Conservation (phyloP, 1,284 basidiomycete species). For the Chalciporus sp. region DNA sequence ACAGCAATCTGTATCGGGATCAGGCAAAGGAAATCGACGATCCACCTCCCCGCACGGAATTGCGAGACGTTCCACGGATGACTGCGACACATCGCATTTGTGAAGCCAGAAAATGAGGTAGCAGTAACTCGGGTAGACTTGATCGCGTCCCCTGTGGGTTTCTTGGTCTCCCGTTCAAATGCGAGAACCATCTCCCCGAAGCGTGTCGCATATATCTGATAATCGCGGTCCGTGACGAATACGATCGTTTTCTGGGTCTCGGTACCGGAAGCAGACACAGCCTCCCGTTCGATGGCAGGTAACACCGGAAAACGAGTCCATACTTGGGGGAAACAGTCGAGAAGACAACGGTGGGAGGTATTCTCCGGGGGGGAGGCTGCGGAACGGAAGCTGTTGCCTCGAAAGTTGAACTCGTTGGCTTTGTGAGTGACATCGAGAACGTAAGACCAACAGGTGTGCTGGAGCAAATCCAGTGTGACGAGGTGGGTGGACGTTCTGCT, state of each 20-base stretch:
- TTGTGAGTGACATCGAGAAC: slow-evolving; percentile 54
- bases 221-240: slow-evolving; percentile 46
- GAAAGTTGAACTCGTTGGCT: slow-evolving; percentile 56
- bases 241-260: slow-evolving; percentile 37
- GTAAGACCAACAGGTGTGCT: slow-evolving; percentile 23
- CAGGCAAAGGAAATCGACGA: slow-evolving; percentile 60
- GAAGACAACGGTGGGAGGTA: slow-evolving; percentile 47
- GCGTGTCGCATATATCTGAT: slow-evolving; percentile 40
- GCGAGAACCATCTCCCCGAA: slow-evolving; percentile 46
- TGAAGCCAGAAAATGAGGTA: slow-evolving; percentile 22
- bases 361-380: slow-evolving; percentile 7
- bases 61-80: slow-evolving; percentile 36
- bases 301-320: slow-evolving; percentile 66
- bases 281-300: slow-evolving; percentile 52
- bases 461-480: too few relatives aligned
- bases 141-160: slow-evolving; percentile 43
- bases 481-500: too few relatives aligned
- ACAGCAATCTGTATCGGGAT: slow-evolving; percentile 67
- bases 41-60: slow-evolving; percentile 21
- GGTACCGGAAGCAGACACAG: slow-evolving; percentile 39
- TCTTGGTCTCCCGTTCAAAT: slow-evolving; percentile 49
- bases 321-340: slow-evolving; percentile 61
- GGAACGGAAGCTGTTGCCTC: slow-evolving; percentile 33
- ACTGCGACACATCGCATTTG: slow-evolving; percentile 15
- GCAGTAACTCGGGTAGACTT: slow-evolving; percentile 36